These are phyloP conservation scores for Ascoidea rubescens DNA, from an alignment of 805 yeast species.

Conservation along the genomic window DNA sequence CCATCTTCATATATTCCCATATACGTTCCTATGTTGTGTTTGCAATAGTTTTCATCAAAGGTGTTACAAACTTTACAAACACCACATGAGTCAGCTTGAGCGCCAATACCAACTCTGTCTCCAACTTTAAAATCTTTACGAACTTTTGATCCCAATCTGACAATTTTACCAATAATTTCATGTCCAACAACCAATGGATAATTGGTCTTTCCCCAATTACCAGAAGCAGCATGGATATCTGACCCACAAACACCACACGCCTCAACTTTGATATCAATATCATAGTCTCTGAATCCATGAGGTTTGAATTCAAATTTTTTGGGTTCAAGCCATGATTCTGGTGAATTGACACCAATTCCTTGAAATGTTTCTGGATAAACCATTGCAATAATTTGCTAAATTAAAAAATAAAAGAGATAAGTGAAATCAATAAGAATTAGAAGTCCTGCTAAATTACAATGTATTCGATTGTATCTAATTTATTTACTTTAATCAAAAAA, in stretches of 20 bases:
- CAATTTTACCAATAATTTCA: constrained; percentile 18
- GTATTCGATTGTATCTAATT: too few species aligned
- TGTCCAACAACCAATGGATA: constrained; percentile 17
- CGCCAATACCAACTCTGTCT: constrained; percentile 39
- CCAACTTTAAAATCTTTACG: constrained; percentile 29
- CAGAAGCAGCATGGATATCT: constrained; percentile 20
- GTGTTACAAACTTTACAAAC: constrained; percentile 25
- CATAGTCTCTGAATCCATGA: constrained; percentile 8
- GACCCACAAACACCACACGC: constrained; percentile 60
- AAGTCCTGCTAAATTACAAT: too few species aligned
- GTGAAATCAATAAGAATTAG: too few species aligned
- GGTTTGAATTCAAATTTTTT: neutral
- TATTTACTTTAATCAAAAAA: too few species aligned
- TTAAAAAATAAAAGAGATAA: too few species aligned
- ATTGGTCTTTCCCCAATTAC: constrained; percentile 12
- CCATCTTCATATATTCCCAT: constrained; percentile 19
- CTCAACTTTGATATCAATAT: constrained; percentile 43
- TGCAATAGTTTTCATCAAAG: constrained; percentile 26
- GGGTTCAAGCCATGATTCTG: neutral
- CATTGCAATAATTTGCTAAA: too few species aligned
- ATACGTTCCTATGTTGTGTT: constrained; percentile 21
- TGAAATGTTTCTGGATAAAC: neutral
- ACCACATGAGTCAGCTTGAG: constrained; percentile 25
- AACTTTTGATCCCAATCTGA: constrained; percentile 20
- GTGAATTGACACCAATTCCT: neutral